Percentiles rank a stretch among this genome's conserved stretches.
phyloP scores from a whole-genome alignment of 2,329 filamentous ascomycete species.

The Pseudogymnoascus sp. region DNA sequence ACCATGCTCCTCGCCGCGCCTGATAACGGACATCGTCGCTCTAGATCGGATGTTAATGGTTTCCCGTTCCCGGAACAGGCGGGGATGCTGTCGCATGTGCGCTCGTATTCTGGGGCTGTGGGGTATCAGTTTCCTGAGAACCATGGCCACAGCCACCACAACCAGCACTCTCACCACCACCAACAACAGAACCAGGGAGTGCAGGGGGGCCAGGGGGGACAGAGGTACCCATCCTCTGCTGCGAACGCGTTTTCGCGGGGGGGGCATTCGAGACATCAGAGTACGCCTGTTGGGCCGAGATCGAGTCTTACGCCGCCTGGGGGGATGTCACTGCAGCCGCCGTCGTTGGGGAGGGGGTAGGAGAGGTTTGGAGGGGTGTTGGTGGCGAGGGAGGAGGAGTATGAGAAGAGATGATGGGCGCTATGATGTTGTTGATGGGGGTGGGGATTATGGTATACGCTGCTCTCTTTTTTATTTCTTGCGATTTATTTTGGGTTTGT shows the following conservation, averaged over 20 bases:
- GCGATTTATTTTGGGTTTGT: not conserved
- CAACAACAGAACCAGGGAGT: not conserved
- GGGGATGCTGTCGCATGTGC: not conserved
- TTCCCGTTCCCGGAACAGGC: not conserved
- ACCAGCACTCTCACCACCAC: not conserved
- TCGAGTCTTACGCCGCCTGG: not conserved
- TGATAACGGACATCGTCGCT: not conserved
- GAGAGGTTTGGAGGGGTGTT: not conserved
- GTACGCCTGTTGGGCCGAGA: not conserved
- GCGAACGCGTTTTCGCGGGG: not conserved
- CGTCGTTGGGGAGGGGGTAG: not conserved
- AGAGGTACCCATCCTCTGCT: not conserved
- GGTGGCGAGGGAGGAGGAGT: not conserved
- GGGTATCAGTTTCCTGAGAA: not conserved
- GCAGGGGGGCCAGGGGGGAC: not conserved
- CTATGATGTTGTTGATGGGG: too few relatives aligned
- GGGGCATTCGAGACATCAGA: not conserved
- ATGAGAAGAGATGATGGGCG: not conserved
- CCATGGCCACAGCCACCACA: too few relatives aligned
- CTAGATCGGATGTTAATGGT: not conserved
- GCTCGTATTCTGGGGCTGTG: not conserved
- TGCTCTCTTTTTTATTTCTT: not conserved
- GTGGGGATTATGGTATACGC: not conserved
- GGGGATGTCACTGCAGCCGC: not conserved
- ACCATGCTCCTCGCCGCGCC: not conserved